These are phyloP conservation scores for Peniophora sp. DNA, from an alignment of 1,284 basidiomycete genomes.

Conservation along the genomic window DNA sequence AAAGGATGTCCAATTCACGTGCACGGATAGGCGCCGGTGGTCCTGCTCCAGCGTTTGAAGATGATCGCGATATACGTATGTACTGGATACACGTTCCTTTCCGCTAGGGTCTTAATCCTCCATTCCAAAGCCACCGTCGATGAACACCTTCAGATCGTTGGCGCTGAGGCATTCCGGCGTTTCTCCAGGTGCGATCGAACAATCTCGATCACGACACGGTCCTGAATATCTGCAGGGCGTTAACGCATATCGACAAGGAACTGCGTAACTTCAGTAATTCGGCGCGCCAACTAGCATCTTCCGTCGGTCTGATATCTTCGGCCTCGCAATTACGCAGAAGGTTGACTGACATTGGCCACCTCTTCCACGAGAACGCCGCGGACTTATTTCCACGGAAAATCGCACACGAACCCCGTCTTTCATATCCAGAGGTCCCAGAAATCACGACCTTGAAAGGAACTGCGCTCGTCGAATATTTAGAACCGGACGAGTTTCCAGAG, in stretches of 20 bases:
- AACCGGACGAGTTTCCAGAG: conserved; percentile 55
- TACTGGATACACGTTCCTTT: neutral
- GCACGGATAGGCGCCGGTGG: conserved; percentile 21
- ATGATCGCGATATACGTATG: conserved; percentile 59
- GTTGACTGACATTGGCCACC: conserved; percentile 52
- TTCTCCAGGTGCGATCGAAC: conserved; percentile 42
- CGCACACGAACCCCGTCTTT: conserved; percentile 29
- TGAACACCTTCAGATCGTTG: conserved; percentile 56
- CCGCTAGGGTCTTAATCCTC: neutral
- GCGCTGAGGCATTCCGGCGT: conserved; percentile 52
- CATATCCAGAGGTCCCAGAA: conserved; percentile 16
- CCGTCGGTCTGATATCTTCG: conserved; percentile 64
- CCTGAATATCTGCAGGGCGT: conserved; percentile 28
- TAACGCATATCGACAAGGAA: conserved; percentile 61
- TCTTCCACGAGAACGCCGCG: conserved; percentile 65
- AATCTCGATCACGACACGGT: no score
- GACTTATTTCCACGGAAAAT: conserved; percentile 63
- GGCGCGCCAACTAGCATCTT: conserved; percentile 64
- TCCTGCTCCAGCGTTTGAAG: conserved; percentile 37
- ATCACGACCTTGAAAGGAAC: conserved; percentile 36
- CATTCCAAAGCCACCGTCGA: conserved; percentile 47
- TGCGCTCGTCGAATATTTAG: conserved; percentile 43
- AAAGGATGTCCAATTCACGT: neutral
- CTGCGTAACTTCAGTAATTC: conserved; percentile 67
- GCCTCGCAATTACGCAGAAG: conserved; percentile 61